These are phyloP conservation scores for Zalaria obscura DNA, from an alignment of 2,329 filamentous ascomycete species.

Conservation along the genomic window DNA sequence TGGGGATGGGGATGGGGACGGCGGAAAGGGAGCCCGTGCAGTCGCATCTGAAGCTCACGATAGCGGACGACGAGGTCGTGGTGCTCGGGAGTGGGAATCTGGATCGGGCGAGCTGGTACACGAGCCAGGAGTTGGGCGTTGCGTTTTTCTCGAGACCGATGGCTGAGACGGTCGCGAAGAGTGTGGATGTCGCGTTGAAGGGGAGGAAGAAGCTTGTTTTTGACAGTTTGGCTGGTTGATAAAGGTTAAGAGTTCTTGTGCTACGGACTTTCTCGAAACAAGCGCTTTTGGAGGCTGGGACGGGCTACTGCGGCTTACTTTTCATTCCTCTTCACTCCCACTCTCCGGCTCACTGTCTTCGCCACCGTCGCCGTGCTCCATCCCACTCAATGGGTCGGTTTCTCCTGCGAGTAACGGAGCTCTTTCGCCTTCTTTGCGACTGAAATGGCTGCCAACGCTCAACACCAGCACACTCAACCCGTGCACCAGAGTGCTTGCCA, in stretches of 20 bases:
- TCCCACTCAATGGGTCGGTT: constrained; percentile 34
- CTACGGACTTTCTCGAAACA: too few species aligned
- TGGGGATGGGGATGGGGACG: neutral
- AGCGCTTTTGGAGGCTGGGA: too few species aligned
- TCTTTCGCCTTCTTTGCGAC: constrained; percentile 29
- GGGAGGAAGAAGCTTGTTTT: constrained; percentile 6
- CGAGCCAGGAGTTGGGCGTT: constrained; percentile 70
- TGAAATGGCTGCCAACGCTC: constrained; percentile 34
- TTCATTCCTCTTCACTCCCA: constrained; percentile 7
- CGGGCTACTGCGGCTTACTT: too few species aligned
- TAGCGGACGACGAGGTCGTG: constrained; percentile 54
- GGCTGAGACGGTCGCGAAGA: constrained; percentile 12
- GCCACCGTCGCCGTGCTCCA: constrained; percentile 31
- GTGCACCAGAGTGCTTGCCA: constrained; percentile 40
- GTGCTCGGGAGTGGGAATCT: constrained; percentile 71
- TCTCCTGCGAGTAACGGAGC: constrained; percentile 36
- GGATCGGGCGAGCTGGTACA: constrained; percentile 76
- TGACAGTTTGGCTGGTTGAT: neutral
- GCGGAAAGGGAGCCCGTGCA: constrained; percentile 43
- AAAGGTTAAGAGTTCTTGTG: too few species aligned
- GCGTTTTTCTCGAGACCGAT: constrained; percentile 33
- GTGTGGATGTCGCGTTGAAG: constrained; percentile 9
- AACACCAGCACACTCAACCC: constrained; percentile 38
- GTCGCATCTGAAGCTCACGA: constrained; percentile 63
- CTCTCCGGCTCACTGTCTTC: constrained; percentile 17